A percentile compares a stretch with the other conserved stretches of the same genome.
Evolutionary conservation across 176 grass and related monocot genomes (phyloP).

Genomic region (Eragrostis nindensis): DNA sequence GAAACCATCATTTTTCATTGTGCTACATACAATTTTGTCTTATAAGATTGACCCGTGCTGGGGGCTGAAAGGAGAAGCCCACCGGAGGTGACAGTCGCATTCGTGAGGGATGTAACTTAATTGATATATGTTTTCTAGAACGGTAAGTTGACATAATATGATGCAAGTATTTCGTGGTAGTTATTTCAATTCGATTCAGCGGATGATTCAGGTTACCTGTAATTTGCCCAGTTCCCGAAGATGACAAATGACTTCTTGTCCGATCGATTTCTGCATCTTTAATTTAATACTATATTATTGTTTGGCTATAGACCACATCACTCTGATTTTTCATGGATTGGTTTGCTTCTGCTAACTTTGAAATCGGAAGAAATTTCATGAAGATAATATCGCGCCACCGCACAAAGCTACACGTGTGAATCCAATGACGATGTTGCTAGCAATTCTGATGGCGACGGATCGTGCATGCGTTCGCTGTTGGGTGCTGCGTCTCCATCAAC

Average conservation of each 20-base stretch:
- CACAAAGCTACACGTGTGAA: constrained; percentile 24
- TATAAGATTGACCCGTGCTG: too few species aligned
- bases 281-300: neutral
- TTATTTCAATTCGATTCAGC: neutral
- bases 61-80: too few species aligned
- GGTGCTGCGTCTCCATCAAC: constrained; percentile 38
- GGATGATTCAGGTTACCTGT: neutral
- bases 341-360: neutral
- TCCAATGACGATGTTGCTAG: neutral
- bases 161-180: neutral
- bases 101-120: too few species aligned
- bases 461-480: neutral
- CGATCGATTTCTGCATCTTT: too few species aligned
- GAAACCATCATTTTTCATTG: too few species aligned
- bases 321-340: neutral
- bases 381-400: neutral
- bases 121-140: too few species aligned
- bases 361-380: neutral
- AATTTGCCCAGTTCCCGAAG: neutral
- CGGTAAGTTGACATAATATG: too few species aligned
- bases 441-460: neutral
- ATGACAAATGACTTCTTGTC: neutral
- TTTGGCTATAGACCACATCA: neutral
- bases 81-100: too few species aligned
- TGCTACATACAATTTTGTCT: too few species aligned